phyloP scores from a whole-genome alignment of 495 filamentous ascomycete species.

The Pyrenopolyporus hunteri region DNA sequence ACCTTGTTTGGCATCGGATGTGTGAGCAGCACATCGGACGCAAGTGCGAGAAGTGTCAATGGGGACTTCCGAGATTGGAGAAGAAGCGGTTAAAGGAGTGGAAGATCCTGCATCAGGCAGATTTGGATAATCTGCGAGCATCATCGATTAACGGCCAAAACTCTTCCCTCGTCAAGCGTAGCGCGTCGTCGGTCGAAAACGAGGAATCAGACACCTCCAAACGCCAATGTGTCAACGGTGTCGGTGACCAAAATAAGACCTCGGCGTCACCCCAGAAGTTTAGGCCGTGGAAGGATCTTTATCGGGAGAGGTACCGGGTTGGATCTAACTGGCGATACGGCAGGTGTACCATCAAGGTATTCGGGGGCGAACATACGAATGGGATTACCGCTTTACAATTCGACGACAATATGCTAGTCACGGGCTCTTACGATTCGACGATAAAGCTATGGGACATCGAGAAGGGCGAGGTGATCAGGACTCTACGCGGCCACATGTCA shows the following conservation, averaged over 20 bases:
- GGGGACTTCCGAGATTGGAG: slow-evolving; percentile 89
- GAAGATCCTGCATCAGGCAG: slow-evolving; percentile 75
- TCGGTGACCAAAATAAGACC: slow-evolving; percentile 9
- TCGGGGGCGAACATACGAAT: slow-evolving; percentile 83
- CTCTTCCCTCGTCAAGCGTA: slow-evolving; percentile 41
- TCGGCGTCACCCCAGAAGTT: slow-evolving; percentile 38
- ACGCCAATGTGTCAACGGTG: slow-evolving; percentile 52
- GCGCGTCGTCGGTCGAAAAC: slow-evolving; percentile 37
- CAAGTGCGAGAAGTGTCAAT: slow-evolving; percentile 96
- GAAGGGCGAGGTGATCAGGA: slow-evolving; percentile 82
- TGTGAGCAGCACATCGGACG: slow-evolving; percentile 93
- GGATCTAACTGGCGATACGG: slow-evolving; percentile 97
- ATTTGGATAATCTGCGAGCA: slow-evolving; percentile 40
- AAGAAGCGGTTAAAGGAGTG: slow-evolving; percentile 84
- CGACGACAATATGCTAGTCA: slow-evolving; percentile 88
- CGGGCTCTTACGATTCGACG: slow-evolving; percentile 92
- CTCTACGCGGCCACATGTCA: slow-evolving; percentile 77
- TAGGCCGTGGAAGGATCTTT: slow-evolving; percentile 57
- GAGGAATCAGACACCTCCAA: slow-evolving; percentile 47
- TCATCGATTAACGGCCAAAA: slow-evolving; percentile 6
- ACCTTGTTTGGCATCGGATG: slow-evolving; percentile 98
- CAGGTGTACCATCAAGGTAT: slow-evolving; percentile 77
- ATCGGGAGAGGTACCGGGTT: slow-evolving; percentile 86
- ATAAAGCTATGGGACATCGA: slow-evolving; percentile 97
- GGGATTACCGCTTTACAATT: slow-evolving; percentile 97